Percentiles rank a stretch among this genome's conserved stretches.
These are phyloP conservation scores for Elsinoe perseae DNA, from an alignment of 2,329 filamentous ascomycete genomes.

Conservation along the genomic window DNA sequence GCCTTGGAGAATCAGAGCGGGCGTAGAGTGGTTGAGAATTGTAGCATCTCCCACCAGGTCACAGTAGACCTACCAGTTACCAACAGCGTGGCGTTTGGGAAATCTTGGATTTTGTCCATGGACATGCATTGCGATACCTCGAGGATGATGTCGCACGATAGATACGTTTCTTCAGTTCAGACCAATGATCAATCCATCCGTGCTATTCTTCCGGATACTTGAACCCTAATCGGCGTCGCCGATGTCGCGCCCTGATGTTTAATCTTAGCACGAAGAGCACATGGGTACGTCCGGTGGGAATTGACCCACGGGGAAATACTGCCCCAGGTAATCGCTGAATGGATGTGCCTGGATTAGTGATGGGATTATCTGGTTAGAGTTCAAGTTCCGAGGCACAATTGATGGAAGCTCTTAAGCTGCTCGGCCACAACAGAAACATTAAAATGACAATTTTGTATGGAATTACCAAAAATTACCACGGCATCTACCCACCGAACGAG, in stretches of 20 bases:
- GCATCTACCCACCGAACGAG: slow-evolving; percentile 1
- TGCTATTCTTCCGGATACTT: background rate
- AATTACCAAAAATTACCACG: slow-evolving; percentile 6
- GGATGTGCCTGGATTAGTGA: slow-evolving; percentile 11
- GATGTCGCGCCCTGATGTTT: background rate
- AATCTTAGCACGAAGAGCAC: background rate
- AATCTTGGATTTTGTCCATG: background rate
- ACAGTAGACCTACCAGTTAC: slow-evolving; percentile 5
- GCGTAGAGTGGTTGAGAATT: background rate
- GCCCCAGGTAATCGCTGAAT: background rate
- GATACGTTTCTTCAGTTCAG: background rate
- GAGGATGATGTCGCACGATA: slow-evolving; percentile 1
- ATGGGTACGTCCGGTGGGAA: background rate
- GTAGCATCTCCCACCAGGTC: background rate
- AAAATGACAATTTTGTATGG: background rate
- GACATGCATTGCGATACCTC: slow-evolving; percentile 11
- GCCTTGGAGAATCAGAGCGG: background rate
- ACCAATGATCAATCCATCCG: background rate
- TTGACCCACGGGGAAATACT: background rate
- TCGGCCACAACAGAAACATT: background rate
- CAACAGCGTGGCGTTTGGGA: slow-evolving; percentile 15
- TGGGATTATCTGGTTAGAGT: slow-evolving; percentile 8
- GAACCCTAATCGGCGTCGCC: background rate
- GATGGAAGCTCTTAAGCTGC: background rate
- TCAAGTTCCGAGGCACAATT: slow-evolving; percentile 5